phyloP scores from a whole-genome alignment of 257 asterid species.

The Solanum arcanum region DNA sequence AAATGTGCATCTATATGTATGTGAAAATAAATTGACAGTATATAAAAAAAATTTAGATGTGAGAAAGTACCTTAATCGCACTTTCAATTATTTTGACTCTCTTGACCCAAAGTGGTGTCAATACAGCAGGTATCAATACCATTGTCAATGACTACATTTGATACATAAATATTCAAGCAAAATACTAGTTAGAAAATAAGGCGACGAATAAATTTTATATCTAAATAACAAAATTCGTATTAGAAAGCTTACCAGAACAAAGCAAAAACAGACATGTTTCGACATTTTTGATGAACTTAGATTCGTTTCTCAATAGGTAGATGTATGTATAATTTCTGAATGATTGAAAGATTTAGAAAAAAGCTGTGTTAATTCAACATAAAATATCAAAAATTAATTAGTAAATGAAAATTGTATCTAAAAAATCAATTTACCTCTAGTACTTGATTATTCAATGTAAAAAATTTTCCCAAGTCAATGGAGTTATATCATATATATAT shows the following conservation, averaged over 20 bases:
- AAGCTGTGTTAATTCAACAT: not conserved
- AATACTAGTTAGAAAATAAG: not conserved
- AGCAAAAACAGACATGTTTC: slow-evolving; percentile 25
- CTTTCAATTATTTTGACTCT: slow-evolving; percentile 17
- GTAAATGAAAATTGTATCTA: not conserved
- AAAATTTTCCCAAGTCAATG: not conserved
- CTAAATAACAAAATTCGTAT: not conserved
- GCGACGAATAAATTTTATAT: not conserved
- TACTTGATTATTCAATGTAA: not conserved
- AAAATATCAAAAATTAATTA: not conserved
- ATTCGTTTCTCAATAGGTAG: slow-evolving; percentile 6
- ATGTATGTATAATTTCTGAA: not conserved
- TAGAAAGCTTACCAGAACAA: slow-evolving; percentile 23
- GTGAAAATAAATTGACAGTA: not conserved
- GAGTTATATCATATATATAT: not conserved
- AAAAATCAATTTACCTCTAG: not conserved
- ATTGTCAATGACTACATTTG: slow-evolving; percentile 24
- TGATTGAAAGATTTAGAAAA: not conserved
- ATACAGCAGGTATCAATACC: slow-evolving; percentile 24
- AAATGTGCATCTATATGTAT: not conserved
- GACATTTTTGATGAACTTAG: slow-evolving; percentile 19
- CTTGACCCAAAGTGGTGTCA: slow-evolving; percentile 34
- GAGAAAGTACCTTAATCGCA: slow-evolving; percentile 10
- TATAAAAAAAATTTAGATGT: not conserved
- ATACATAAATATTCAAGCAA: not conserved